Evolutionary conservation across 345 rosid genomes (phyloP).

Genomic region (Pugionium dolabratum): DNA sequence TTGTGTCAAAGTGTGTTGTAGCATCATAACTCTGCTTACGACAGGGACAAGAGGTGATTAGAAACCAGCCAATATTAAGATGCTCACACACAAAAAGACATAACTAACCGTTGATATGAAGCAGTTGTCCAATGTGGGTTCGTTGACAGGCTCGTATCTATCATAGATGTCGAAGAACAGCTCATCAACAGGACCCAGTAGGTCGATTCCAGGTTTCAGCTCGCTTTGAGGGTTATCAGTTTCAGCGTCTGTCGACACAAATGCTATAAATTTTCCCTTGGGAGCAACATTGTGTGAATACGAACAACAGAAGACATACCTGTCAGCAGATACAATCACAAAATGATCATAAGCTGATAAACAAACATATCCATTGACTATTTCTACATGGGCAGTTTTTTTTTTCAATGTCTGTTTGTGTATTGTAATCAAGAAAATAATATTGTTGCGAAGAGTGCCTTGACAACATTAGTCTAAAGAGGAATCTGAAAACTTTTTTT

Average conservation of each 20-base stretch:
- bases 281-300: constrained; percentile 90
- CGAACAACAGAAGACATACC: constrained; percentile 38
- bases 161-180: constrained; percentile 76
- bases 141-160: constrained; percentile 81
- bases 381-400: no score
- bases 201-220: constrained; percentile 80
- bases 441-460: not conserved
- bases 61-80: constrained; percentile 11
- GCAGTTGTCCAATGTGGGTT: constrained; percentile 56
- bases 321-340: constrained; percentile 34
- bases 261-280: constrained; percentile 87
- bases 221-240: constrained; percentile 31
- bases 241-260: constrained; percentile 40
- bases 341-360: constrained; percentile 6
- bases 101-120: constrained; percentile 49
- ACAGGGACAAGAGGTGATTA: constrained; percentile 14
- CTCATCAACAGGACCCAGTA: constrained; percentile 83
- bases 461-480: constrained; percentile 8
- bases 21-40: constrained; percentile 43
- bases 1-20: no score
- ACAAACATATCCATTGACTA: not conserved
- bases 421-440: not conserved
- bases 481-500: not conserved
- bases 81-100: not conserved
- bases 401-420: not conserved